phyloP scores from a whole-genome alignment of 2,329 filamentous ascomycete genomes.

The Nemania sp. region DNA sequence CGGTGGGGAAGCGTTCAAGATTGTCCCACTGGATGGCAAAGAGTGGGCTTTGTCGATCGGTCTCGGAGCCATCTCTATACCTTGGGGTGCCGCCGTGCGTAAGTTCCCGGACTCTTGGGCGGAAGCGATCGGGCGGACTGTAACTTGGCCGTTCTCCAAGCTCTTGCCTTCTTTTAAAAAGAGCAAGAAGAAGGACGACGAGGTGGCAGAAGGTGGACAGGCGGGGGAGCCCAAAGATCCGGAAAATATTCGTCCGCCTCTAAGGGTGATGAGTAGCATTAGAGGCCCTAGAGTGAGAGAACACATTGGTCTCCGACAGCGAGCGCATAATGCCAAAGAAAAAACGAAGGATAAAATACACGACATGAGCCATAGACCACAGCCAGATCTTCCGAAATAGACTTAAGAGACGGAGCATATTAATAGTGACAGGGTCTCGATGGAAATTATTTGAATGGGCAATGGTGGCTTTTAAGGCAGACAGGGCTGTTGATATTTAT shows the following conservation, averaged over 20 bases:
- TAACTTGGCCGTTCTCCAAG: not conserved
- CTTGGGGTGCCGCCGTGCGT: not conserved
- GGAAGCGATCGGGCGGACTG: not conserved
- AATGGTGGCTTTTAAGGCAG: no score
- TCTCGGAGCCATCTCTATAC: not conserved
- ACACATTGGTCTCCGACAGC: not conserved
- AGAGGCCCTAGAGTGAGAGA: not conserved
- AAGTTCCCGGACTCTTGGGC: not conserved
- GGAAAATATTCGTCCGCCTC: not conserved
- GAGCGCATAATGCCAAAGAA: not conserved
- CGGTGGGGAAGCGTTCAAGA: not conserved
- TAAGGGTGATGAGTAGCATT: not conserved
- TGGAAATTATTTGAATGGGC: no score
- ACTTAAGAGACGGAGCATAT: not conserved
- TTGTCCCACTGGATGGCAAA: not conserved
- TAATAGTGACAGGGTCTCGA: not conserved
- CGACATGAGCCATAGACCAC: not conserved
- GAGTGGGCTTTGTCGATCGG: not conserved
- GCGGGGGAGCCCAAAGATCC: not conserved
- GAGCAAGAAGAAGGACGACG: not conserved
- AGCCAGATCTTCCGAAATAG: not conserved
- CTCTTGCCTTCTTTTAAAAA: not conserved
- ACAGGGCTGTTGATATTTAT: not conserved
- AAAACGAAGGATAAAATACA: not conserved
- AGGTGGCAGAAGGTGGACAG: not conserved